Base-by-base conservation (phyloP, 331 rosid genomes). In the Cydonia oblonga region DNA sequence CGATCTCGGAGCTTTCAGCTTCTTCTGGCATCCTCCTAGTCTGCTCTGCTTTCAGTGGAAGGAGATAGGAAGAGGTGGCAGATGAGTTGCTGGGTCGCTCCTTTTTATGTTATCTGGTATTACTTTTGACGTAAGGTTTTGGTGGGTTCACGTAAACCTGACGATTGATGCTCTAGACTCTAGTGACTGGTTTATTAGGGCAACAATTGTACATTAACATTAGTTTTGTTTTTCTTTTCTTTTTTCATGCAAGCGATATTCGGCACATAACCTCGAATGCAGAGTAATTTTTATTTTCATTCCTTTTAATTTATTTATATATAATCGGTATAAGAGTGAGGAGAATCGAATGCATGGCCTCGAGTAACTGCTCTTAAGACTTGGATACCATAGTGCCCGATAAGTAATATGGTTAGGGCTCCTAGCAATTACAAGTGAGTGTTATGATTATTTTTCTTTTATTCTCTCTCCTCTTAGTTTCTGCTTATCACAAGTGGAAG, bases 101-200 rank as follows among this genome's bases (percentile, higher is more conserved):
- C 75, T 49, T 71, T 80, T 64, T 78, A 70, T 78, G 51, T 78
- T 24, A 35, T 66, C 81, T 22, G 5, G 66, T 78, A 76, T 86
- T 86, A 86, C 83, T 80, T 81, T 78, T 76, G 76, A 87, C 81
- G 74, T 20, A 87, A 86, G 91, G 87, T 14, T 14, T 76, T 80
- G 86, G 81, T 82, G 64, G 75, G 71, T 71, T 15, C 66, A 69
- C 67, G 64, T 61, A 75, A 74, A 71, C 61, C 20, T 25, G 62
- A 56, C 29, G 25, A 4, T 0, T 56, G 62, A 10, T 56, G 16
- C 62, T 56, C 46, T 40, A 40, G 4, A 40, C 46, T 40, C 22
- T 18, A 18, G 22, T 0, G 56, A 51, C 20, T 51, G 3, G 56
- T 51, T 51, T 18, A 18, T 51, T 51, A 51, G 22, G 56, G 56